These are phyloP conservation scores for Saposhnikovia divaricata DNA, from an alignment of 129 eudicot genomes.

Conservation along the genomic window DNA sequence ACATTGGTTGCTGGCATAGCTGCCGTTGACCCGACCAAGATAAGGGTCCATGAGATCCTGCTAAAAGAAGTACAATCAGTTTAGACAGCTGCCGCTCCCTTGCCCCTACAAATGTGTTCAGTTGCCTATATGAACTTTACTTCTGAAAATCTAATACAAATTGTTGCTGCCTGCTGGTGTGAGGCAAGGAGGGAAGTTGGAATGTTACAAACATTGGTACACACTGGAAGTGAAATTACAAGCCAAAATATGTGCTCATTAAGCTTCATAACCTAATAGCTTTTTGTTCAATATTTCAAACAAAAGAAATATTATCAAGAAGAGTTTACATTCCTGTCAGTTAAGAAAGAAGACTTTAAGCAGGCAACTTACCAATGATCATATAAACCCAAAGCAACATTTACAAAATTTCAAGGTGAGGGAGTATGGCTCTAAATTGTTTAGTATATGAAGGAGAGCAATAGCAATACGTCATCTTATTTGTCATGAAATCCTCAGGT, in stretches of 20 bases:
- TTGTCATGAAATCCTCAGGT: background rate
- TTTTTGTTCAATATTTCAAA: too few relatives aligned
- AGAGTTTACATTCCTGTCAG: background rate
- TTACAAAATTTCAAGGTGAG: background rate
- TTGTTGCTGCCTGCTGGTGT: background rate
- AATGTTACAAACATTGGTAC: too few relatives aligned
- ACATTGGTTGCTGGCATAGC: background rate
- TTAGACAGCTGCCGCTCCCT: background rate
- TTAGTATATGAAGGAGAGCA: background rate
- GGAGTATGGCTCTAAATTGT: background rate
- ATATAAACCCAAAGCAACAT: background rate
- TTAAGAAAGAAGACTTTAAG: background rate
- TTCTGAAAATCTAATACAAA: background rate
- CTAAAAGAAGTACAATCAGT: background rate
- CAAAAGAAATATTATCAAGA: background rate
- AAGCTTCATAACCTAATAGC: too few relatives aligned
- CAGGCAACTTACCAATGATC: too few relatives aligned
- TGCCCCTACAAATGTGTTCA: background rate
- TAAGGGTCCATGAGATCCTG: conserved; percentile 14
- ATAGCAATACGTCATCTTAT: background rate
- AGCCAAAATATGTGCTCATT: too few relatives aligned
- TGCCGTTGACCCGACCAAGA: conserved; percentile 15
- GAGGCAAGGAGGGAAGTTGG: background rate
- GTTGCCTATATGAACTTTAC: too few relatives aligned
- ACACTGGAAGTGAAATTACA: too few relatives aligned